Evolutionary conservation across 2,329 filamentous ascomycete genomes (phyloP).

Genomic region (Trichophyton mentagrophytes): DNA sequence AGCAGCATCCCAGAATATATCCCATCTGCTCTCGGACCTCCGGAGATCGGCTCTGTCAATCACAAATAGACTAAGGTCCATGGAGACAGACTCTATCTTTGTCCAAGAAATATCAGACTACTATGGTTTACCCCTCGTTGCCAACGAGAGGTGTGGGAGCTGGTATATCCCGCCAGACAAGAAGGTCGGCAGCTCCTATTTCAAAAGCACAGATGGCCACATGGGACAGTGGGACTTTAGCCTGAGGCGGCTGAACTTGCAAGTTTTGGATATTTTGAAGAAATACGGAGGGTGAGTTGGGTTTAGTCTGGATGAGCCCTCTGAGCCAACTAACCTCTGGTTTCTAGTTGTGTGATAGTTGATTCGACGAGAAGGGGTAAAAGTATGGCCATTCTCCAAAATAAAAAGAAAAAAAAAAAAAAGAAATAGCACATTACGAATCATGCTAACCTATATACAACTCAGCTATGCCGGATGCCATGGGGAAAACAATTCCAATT

Average conservation of each 20-base stretch:
- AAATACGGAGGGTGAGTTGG: constrained; percentile 48
- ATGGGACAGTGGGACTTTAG: constrained; percentile 84
- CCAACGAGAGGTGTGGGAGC: constrained; percentile 89
- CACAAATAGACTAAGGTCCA: constrained; percentile 68
- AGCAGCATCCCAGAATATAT: constrained; percentile 46
- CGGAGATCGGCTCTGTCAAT: constrained; percentile 66
- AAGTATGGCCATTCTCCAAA: constrained; percentile 33
- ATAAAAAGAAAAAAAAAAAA: not conserved
- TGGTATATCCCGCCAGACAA: constrained; percentile 67
- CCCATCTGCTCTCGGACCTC: constrained; percentile 55
- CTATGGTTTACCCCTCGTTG: constrained; percentile 56
- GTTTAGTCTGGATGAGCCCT: not conserved
- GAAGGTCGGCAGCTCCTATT: constrained; percentile 71
- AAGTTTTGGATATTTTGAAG: constrained; percentile 58
- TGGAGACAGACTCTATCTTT: constrained; percentile 63
- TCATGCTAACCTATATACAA: not conserved
- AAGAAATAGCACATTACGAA: not conserved
- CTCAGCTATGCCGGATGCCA: constrained; percentile 75
- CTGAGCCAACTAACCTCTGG: not conserved
- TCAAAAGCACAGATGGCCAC: constrained; percentile 96
- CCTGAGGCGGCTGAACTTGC: constrained; percentile 68
- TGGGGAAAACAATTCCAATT: constrained; percentile 85
- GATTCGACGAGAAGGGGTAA: constrained; percentile 90
- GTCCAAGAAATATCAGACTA: constrained; percentile 45
- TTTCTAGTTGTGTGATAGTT: constrained; percentile 55